A percentile compares a stretch with the other conserved stretches of the same genome.
Evolutionary conservation across 495 filamentous ascomycete species (phyloP).

Genomic region (Aspergillus sclerotiicarbonarius): DNA sequence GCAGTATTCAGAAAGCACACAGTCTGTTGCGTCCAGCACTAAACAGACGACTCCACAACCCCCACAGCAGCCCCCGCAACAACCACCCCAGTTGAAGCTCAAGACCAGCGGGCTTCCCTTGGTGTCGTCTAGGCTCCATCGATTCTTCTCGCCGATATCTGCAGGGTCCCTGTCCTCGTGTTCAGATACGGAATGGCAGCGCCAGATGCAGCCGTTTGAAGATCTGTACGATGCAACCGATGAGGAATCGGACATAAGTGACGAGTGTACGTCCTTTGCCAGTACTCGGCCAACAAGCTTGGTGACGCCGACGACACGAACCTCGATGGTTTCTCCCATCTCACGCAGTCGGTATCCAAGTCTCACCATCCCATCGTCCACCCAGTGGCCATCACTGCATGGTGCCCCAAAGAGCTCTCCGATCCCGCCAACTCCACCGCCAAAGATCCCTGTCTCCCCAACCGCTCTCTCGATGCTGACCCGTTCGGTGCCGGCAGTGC

Average conservation of each 20-base stretch:
- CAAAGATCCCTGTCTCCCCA: slow-evolving; percentile 75
- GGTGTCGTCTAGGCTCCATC: slow-evolving; percentile 29
- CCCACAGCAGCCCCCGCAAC: background rate
- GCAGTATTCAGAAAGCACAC: slow-evolving; percentile 22
- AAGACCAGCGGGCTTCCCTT: slow-evolving; percentile 36
- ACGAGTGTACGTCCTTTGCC: slow-evolving; percentile 45
- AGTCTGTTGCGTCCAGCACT: background rate
- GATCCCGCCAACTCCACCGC: slow-evolving; percentile 71
- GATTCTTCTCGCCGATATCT: slow-evolving; percentile 37
- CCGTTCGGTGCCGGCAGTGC: slow-evolving; percentile 66
- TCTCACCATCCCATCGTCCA: slow-evolving; percentile 69
- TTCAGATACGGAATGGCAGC: slow-evolving; percentile 47
- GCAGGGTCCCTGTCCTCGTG: slow-evolving; percentile 40
- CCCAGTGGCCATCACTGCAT: slow-evolving; percentile 54
- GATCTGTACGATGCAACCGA: slow-evolving; percentile 83
- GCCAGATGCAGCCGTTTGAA: slow-evolving; percentile 61
- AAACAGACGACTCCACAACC: background rate
- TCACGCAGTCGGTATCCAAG: slow-evolving; percentile 58
- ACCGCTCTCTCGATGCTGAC: slow-evolving; percentile 66
- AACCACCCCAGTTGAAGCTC: slow-evolving; percentile 35
- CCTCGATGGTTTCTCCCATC: slow-evolving; percentile 38
- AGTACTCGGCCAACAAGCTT: slow-evolving; percentile 42
- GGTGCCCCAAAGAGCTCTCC: slow-evolving; percentile 59
- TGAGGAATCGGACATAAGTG: slow-evolving; percentile 59
- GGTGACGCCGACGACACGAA: slow-evolving; percentile 37